phyloP scores from a whole-genome alignment of 495 filamentous ascomycete species.

The Jackrogersella minutella region DNA sequence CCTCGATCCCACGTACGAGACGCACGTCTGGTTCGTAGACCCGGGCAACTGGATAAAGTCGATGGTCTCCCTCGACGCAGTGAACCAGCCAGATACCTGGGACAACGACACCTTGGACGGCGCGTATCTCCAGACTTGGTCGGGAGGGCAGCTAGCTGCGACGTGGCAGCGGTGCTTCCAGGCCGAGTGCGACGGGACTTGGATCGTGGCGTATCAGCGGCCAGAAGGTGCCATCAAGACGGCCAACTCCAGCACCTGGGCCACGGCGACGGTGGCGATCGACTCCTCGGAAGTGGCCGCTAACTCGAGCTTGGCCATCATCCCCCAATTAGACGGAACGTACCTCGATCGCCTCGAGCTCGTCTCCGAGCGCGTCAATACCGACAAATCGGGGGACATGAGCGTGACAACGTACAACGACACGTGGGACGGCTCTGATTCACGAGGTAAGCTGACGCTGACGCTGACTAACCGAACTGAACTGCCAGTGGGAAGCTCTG shows the following conservation, averaged over 20 bases:
- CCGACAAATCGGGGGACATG: constrained; percentile 28
- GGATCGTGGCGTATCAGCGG: constrained; percentile 34
- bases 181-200: constrained; percentile 19
- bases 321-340: constrained; percentile 19
- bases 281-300: constrained; percentile 26
- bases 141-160: constrained; percentile 30
- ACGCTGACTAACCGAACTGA: too few relatives aligned
- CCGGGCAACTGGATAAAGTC: constrained; percentile 27
- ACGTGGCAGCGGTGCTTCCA: constrained; percentile 34
- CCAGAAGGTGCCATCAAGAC: constrained; percentile 35
- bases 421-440: constrained; percentile 27
- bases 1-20: constrained; percentile 14
- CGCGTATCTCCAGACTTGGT: constrained; percentile 29
- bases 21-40: constrained; percentile 32
- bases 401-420: constrained; percentile 31
- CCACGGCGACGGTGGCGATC: constrained; percentile 26
- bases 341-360: constrained; percentile 30
- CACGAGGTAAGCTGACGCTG: constrained; percentile 20
- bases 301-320: constrained; percentile 34
- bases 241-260: constrained; percentile 33
- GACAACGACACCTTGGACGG: constrained; percentile 27
- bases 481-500: too few relatives aligned
- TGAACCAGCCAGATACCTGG: constrained; percentile 35
- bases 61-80: constrained; percentile 28
- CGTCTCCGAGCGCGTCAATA: constrained; percentile 24